Evolutionary conservation across 2,329 filamentous ascomycete genomes (phyloP), one percentile per base, ranked within the genome.

Genomic region (Stromatinia cepivora): DNA sequence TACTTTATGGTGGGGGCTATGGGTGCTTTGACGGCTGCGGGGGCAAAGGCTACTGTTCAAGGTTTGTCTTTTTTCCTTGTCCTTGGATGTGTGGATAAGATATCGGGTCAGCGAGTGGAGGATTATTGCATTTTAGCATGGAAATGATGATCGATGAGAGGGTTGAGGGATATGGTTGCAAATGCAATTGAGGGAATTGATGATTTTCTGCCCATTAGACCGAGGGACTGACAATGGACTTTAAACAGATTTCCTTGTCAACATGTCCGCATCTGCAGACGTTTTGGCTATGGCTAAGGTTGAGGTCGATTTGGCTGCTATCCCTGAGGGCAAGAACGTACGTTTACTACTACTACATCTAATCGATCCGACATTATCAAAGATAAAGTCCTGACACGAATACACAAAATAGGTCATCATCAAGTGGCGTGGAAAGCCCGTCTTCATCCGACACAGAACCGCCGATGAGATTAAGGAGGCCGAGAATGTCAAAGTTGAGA

Each of bases 371-470:
- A 25, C 22, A 25, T 50, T 8, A 53, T 50, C 53, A 52, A n/a
- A 39, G 5, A 67, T 13, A 13, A 17, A 36, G 20, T 39, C 50
- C 62, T 66, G 15, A 66, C 54, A 22, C n/a, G 57, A 71, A 70
- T 58, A 59, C 31, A 66, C 63, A 42, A 52, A 68, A 72, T 56
- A 94, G 91, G 90, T 99, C 81, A 96, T 99, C 82, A 97, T 99
- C 87, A 99, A 99, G 87, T 99, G 95, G 95, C 92, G 95, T 87
- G 95, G 95, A 82, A 99, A 99, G 92, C 95, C 95, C 82, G 93
- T 99, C 82, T 99, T 99, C 87, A 93, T 99, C 88, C 94, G 95
- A 82, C 95, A 99, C 90, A 93, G 95, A 80, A 99, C 95, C 77
- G 84, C 88, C 78, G 86, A 87, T 79, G 95, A 99, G 86, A 98